Base-by-base conservation (phyloP, 1,139 yeast species). In the Sporopachydermia cereana region DNA sequence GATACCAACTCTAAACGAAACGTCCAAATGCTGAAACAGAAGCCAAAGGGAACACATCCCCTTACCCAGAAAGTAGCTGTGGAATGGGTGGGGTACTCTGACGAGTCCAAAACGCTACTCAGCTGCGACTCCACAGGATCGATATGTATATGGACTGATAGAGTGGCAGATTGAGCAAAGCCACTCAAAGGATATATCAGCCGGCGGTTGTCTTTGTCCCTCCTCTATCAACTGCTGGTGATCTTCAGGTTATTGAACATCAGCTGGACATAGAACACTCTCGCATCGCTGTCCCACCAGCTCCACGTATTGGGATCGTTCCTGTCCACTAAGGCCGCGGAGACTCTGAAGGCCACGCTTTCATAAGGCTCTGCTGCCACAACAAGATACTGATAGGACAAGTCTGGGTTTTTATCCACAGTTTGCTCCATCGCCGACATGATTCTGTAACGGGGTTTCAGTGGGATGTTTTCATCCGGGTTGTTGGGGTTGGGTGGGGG, bases 331-430 rank as follows among this genome's bases (percentile, higher is more conserved):
- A 72, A 71, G 24, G 63, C 67, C 22, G 76, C 71, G 2, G 91
- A 91, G 3, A 86, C 67, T 46, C 83, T 78, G 51, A 86, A 68
- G 2, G 79, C 82, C 16, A 84, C 68, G 46, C 80, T 83, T 48
- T 84, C 91, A 59, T 84, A 86, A 1, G 95, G 95, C 56, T 84
- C 95, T 0, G 84, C 93, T 23, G 85, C 76, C 0, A 85, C 61
- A n/a, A 85, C 75, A 50, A 86, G 57, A 55, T 80, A 85, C 59
- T 83, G 94, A 60, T 62, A 62, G 46, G 62, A 54, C 45, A 71
- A 66, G 49, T 71, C 69, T 5, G 65, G 64, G 2, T 65, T 57
- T 18, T 60, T 48, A 25, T 68, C 80, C 1, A 71, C 61, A 17
- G 72, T 65, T 47, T 83, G 80, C 57, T 85, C 95, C 56, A 71